phyloP scores from a whole-genome alignment of 768 basidiomycete species.

The Phylloporus arenicola region DNA sequence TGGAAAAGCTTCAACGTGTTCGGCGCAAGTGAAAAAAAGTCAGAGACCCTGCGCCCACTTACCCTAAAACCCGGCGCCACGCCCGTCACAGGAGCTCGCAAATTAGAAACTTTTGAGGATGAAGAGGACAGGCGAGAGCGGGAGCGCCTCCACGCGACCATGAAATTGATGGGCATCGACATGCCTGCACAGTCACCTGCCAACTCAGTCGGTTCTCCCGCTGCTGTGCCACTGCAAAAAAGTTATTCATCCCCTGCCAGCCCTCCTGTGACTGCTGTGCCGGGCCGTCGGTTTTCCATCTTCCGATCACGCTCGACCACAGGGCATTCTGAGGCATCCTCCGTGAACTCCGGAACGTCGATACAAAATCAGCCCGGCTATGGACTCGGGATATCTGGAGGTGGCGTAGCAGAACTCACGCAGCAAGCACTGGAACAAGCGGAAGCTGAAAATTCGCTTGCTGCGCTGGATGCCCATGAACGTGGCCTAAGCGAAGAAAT shows the following conservation, averaged over 20 bases:
- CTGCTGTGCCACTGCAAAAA: conserved; percentile 37
- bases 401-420: conserved; percentile 46
- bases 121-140: conserved; percentile 87
- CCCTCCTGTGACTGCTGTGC: conserved; percentile 23
- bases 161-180: conserved; percentile 92
- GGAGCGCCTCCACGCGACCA: conserved; percentile 81
- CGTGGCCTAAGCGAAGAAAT: conserved; percentile 66
- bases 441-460: conserved; percentile 70
- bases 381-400: conserved; percentile 26
- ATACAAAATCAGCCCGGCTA: conserved; percentile 31
- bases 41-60: conserved; percentile 60
- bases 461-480: conserved; percentile 77
- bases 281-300: conserved; percentile 59
- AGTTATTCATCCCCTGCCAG: conserved; percentile 35
- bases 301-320: conserved; percentile 52
- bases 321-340: conserved; percentile 43
- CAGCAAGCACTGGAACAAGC: conserved; percentile 74
- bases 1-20: conserved; percentile 79
- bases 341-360: conserved; percentile 41
- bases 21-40: conserved; percentile 54
- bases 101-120: conserved; percentile 84
- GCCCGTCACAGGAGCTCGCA: conserved; percentile 58
- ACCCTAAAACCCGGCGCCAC: conserved; percentile 64
- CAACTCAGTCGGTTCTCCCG: conserved; percentile 16
- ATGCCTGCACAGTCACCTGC: conserved; percentile 48